Base-by-base conservation (phyloP, 495 filamentous ascomycete species). In the Sporormia fimetaria region DNA sequence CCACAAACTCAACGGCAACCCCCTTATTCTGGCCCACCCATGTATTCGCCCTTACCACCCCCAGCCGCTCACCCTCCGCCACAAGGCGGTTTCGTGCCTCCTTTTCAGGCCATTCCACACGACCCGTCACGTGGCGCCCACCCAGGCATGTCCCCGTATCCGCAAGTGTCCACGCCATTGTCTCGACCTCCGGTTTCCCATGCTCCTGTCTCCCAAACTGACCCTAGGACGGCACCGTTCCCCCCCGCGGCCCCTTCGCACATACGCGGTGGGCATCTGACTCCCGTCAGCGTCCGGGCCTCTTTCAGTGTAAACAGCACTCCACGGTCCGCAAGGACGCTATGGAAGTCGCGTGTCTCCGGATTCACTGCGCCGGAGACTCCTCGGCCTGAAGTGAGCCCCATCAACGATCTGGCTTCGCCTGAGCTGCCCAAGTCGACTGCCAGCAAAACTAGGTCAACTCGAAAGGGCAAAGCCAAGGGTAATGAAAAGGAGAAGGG, bases 1-100 rank as follows among this genome's bases (percentile, higher is more conserved):
- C n/a, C n/a, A n/a, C n/a, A n/a, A n/a, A n/a, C n/a, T n/a, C n/a
- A n/a, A n/a, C n/a, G n/a, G 29, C 51, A 51, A 34, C 33, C 28
- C 14, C 50, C 52, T 14, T 53, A 56, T 30, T 18, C 44, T 9
- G 48, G 42, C 21, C 44, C 30, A 36, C 37, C 34, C 6, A 27
- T 39, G 9, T 47, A 51, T 30, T 33, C 40, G 4, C 34, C 46
- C 2, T 49, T 44, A 21, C 43, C 38, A 5, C 44, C 39, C 6
- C 49, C 31, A 21, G 33, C 40, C 36, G 37, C 33, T 8, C 52
- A 55, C 40, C 39, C 47, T 14, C 42, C 49, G 18, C 56, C 55
- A n/a, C 42, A 51, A 28, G 54, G 60, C 22, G 61, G 60, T n/a
- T 40, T 53, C 38, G 54, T 57, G 49, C 60, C 57, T n/a, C 57